Conservation (phyloP, 495 filamentous ascomycete species). For the Trypethelium eluteriae region DNA sequence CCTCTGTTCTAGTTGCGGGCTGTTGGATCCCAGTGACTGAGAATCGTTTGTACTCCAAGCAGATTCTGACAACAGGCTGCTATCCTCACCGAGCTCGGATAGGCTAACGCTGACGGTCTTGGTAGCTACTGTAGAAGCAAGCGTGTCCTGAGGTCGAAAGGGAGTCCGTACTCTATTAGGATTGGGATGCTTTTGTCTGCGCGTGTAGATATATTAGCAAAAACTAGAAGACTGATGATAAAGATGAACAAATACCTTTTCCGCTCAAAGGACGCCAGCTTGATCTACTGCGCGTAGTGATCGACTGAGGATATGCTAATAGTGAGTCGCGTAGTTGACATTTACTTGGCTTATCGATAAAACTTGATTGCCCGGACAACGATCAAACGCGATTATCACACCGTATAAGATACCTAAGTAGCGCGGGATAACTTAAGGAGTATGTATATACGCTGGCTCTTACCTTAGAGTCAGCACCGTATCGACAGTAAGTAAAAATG, state of each 20-base stretch:
- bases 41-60: neutral
- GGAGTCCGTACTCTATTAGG: neutral
- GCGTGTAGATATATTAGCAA: neutral
- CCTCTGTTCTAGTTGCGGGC: neutral
- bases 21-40: neutral
- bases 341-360: conserved; percentile 9
- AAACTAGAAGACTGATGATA: neutral
- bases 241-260: neutral
- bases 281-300: neutral
- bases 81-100: neutral
- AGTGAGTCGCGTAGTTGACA: neutral
- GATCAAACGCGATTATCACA: neutral
- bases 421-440: neutral
- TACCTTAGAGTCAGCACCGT: no score
- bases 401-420: neutral
- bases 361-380: neutral
- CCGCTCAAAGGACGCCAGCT: neutral
- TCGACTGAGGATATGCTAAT: neutral
- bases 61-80: neutral
- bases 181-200: neutral
- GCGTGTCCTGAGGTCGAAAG: neutral
- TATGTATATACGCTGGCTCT: no score
- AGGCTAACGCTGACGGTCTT: neutral
- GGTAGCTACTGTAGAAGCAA: neutral
- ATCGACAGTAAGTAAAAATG: no score